Conservation (phyloP, 768 basidiomycete species). For the Boletus rex-veris region DNA sequence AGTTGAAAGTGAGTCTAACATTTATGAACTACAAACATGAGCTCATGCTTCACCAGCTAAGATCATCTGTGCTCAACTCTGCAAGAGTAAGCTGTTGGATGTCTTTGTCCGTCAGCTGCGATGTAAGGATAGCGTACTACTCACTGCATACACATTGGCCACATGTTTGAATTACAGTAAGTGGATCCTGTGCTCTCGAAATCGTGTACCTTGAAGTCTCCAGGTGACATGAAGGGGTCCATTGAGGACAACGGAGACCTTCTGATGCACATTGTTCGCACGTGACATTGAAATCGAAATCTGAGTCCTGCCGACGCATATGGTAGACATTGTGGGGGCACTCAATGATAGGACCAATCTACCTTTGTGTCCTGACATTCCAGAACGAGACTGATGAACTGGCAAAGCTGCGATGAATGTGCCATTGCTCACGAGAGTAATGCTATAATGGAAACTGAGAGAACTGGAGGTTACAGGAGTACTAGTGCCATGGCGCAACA, state of each 20-base stretch:
- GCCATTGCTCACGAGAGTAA: too few relatives aligned
- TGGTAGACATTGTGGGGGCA: too few relatives aligned
- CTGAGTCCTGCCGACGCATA: too few relatives aligned
- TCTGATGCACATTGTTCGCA: constrained; percentile 13
- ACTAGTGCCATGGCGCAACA: too few relatives aligned
- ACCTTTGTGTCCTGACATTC: too few relatives aligned
- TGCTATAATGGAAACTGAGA: too few relatives aligned
- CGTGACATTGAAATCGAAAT: too few relatives aligned
- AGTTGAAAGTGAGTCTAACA: constrained; percentile 12
- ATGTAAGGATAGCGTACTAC: constrained; percentile 13
- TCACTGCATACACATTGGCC: constrained; percentile 20
- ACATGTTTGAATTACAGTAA: constrained; percentile 17
- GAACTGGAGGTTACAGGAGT: too few relatives aligned
- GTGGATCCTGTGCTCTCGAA: neutral
- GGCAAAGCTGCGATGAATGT: too few relatives aligned
- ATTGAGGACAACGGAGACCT: constrained; percentile 8
- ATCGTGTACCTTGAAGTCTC: neutral
- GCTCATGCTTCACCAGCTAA: constrained; percentile 6
- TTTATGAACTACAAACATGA: neutral
- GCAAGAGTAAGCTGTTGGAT: constrained; percentile 2
- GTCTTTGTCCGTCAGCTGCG: constrained; percentile 17
- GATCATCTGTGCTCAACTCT: constrained; percentile 8
- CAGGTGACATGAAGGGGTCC: constrained; percentile 13
- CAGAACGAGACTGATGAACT: too few relatives aligned
- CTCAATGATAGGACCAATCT: too few relatives aligned